Evolutionary conservation across 805 yeast genomes (phyloP), one percentile per base, ranked within the genome.

Genomic region (Kuraishia hungarica): DNA sequence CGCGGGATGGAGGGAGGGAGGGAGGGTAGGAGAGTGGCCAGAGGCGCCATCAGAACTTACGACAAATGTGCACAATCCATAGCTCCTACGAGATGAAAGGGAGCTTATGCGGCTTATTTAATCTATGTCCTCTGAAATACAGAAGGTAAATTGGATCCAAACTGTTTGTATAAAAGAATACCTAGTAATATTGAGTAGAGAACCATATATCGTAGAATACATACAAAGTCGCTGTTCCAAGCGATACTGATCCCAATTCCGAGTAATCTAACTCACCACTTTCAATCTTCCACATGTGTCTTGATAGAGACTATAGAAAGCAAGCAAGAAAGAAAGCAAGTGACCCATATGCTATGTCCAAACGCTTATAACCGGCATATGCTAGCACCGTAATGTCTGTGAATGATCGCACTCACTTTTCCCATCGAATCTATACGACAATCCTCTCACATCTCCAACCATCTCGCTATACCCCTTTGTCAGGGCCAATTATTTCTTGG

Each of bases 401-500:
- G 43, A 15, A 35, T 35, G 43, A 15, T 3, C n/a, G 17, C n/a
- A 35, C 11, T 17, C 43, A 35, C 43, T 35, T 35, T 35, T 35
- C 43, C 43, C 43, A 35, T 35, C 43, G n/a, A 35, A 8, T 35
- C 43, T 35, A 35, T 35, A 35, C 11, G 17, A 35, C 43, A 35
- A 13, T 13, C 8, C 43, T 35, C 3, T 13, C 3, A 28, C 35
- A 13, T 8, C 43, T 8, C 43, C 43, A 35, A 35, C n/a, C 43
- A 35, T 15, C 43, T 35, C 17, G n/a, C 8, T 15, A 35, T 35
- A 17, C 19, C 21, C 21, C 20, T 54, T n/a, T n/a, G n/a, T n/a
- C n/a, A n/a, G n/a, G n/a, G n/a, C n/a, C n/a, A n/a, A n/a, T n/a
- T 58, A 65, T 63, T 67, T 64, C 62, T 69, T 68, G 43, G 61